These are phyloP conservation scores for Aegilops longissima DNA, from an alignment of 176 grass and related monocot genomes.

Conservation along the genomic window DNA sequence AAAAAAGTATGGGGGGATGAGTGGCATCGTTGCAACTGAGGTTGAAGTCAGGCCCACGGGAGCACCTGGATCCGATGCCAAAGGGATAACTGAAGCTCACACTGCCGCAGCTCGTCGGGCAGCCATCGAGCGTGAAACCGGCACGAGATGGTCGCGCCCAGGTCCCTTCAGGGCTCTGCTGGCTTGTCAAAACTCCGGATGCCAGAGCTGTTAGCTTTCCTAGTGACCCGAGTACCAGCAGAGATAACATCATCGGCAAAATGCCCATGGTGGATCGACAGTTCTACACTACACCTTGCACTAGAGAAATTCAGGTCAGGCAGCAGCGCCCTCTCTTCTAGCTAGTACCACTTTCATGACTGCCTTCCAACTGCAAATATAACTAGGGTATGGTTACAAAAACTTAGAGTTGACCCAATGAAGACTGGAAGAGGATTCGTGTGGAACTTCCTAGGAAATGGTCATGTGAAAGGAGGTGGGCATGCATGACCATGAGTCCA, in stretches of 20 bases:
- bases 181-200: not conserved
- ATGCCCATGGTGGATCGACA: not conserved
- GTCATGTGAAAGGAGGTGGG: not conserved
- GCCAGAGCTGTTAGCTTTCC: not conserved
- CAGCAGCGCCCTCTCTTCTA: not conserved
- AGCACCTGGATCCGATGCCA: not conserved
- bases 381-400: not conserved
- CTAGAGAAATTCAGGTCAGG: constrained; percentile 6
- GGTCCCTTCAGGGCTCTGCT: not conserved
- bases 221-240: not conserved
- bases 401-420: not conserved
- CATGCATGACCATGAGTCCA: no score
- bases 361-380: not conserved
- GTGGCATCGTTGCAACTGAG: not conserved
- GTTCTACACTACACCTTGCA: not conserved
- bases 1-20: not conserved
- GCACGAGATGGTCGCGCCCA: not conserved
- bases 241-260: not conserved
- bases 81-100: not conserved
- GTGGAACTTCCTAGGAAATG: not conserved
- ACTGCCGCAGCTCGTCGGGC: not conserved
- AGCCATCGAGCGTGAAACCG: not conserved
- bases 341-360: not conserved
- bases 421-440: not conserved
- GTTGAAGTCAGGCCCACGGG: not conserved